Evolutionary conservation across 1,284 basidiomycete genomes (phyloP), one percentile per base, ranked within the genome.

Genomic region (Cutaneotrichosporon sp.): DNA sequence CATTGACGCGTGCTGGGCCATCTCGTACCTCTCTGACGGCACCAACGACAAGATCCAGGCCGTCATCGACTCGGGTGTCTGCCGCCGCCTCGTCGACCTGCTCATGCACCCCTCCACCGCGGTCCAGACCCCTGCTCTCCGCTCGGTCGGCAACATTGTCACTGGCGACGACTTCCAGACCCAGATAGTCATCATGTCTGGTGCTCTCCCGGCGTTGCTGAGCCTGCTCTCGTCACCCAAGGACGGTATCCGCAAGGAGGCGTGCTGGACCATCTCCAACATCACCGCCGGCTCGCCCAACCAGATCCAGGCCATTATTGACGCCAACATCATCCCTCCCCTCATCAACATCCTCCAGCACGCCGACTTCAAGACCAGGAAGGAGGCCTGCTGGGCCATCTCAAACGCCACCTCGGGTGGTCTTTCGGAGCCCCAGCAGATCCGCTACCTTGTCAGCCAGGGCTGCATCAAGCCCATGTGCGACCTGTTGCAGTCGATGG

Each of bases 201-300:
- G 96, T 60, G 92, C 96, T 26, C 89, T 99, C 36, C 89, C 92
- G 9, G 96, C 96, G 7, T 86, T 99, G 51, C 87, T 99, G 55
- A 89, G 91, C 46, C 85, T 99, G 18, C 85, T 99, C 63, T 94
- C 91, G 1, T 97, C 93, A 42, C 91, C 93, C 57, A 98, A 98
- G 83, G 96, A 99, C 73, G 96, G 95, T 62, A 87, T 87, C 73
- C 82, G 85, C 70, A 87, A 87, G 84, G 97, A 99, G 82, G 95
- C 97, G 18, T 99, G 97, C 85, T 99, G 97, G 97, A 99, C 97
- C 47, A 99, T 99, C 77, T 97, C 94, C 65, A 99, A 99, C 83
- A 87, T 99, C 79, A 99, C 97, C 57, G 97, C 97, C 47, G 97
- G 97, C 62, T 95, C 91, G 51, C 91, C 95, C 14, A 88, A 89